A percentile compares a stretch with the other conserved stretches of the same genome.
Conservation (phyloP, 2,329 filamentous ascomycete species). For the Hypocrella siamensis region DNA sequence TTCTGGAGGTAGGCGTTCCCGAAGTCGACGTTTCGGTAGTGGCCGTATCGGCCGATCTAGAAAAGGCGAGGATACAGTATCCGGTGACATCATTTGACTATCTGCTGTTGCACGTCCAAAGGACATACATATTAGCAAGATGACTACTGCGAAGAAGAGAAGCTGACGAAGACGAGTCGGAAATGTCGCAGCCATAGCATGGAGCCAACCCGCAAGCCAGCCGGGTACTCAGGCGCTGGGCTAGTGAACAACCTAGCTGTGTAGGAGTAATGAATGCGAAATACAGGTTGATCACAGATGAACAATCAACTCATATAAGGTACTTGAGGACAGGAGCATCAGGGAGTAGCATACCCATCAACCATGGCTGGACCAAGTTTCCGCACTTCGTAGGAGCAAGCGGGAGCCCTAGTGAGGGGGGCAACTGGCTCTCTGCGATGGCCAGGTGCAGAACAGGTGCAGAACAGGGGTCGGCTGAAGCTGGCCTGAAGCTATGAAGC, state of each 20-base stretch:
- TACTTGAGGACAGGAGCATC: too few relatives aligned
- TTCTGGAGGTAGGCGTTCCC: conserved; percentile 75
- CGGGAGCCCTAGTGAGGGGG: conserved; percentile 4
- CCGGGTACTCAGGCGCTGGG: too few relatives aligned
- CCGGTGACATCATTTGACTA: conserved; percentile 45
- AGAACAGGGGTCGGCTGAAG: too few relatives aligned
- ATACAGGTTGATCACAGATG: too few relatives aligned
- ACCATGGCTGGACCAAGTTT: conserved; percentile 6
- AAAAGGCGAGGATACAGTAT: conserved; percentile 67
- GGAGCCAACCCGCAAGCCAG: conserved; percentile 4
- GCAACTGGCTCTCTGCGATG: conserved; percentile 1
- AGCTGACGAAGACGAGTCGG: conserved; percentile 2
- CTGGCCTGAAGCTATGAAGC: too few relatives aligned
- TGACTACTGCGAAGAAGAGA: conserved; percentile 5
- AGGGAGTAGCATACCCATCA: conserved; percentile 31
- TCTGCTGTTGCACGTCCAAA: conserved; percentile 19
- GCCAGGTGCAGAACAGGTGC: conserved; percentile 4
- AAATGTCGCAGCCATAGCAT: conserved; percentile 1
- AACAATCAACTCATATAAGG: too few relatives aligned
- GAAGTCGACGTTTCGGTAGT: conserved; percentile 74
- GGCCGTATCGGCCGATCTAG: conserved; percentile 88
- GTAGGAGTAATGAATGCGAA: too few relatives aligned
- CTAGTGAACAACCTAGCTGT: too few relatives aligned
- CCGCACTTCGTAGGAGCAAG: conserved; percentile 7
- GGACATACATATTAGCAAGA: conserved; percentile 13